Evolutionary conservation across 2,329 filamentous ascomycete species (phyloP), one percentile per base, ranked within the genome.

Genomic region (Cytospora mali): DNA sequence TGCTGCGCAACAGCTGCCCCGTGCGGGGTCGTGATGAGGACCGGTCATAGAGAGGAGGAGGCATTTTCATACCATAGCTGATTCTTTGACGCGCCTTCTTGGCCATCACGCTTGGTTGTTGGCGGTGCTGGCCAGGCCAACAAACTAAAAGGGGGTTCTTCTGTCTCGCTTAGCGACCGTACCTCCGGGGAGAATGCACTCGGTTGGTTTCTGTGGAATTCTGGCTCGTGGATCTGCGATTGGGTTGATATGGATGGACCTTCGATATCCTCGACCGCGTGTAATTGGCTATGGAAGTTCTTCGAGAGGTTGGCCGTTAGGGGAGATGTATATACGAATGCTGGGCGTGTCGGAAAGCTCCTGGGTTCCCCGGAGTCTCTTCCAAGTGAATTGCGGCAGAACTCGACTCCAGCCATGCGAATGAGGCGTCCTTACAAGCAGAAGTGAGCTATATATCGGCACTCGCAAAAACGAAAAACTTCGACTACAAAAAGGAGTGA

Each of bases 51-150:
- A 25, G n/a, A 23, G 28, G 58, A 39, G 57, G 58, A 59, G 64
- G 60, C 6, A 18, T 23, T 61, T 60, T 77, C 81, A 69, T 74
- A 88, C 85, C 85, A 78, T 88, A 88, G 74, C 84, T 87, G 78
- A 88, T 86, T 76, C 84, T 84, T 76, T 88, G 85, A 73, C 82
- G 84, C 71, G 82, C 81, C 79, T 87, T 88, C 73, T 84, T 85
- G 77, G 85, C 84, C 85, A 88, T 88, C 67, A 67, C 72, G 71
- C 68, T 62, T 64, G 39, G 63, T 62, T 64, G 56, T 46, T 48
- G 27, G 51, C 31, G 51, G 51, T 35, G 51, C 52, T 62, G 61
- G 52, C 64, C 66, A 69, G 68, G 67, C 62, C 66, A 64, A 35
- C 55, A 42, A 52, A 25, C 3, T 18, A 23, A 10, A 4, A 46